phyloP scores from a whole-genome alignment of 768 basidiomycete genomes.

The Lactifluus hygrophoroides region DNA sequence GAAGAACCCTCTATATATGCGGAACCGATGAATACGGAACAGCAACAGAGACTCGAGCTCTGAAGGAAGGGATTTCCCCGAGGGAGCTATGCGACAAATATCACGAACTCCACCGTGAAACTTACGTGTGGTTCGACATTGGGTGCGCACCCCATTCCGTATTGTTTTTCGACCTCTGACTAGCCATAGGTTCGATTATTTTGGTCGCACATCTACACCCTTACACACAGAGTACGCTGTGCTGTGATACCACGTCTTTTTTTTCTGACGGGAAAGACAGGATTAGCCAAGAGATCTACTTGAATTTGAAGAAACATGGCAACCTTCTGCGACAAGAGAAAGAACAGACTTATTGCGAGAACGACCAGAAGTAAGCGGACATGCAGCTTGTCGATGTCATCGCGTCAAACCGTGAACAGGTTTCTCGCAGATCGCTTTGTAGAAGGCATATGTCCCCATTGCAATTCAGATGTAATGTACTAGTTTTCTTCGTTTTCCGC shows the following conservation, averaged over 20 bases:
- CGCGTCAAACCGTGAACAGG: slow-evolving; percentile 31
- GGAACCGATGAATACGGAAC: slow-evolving; percentile 99
- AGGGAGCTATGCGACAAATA: slow-evolving; percentile 86
- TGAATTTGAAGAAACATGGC: slow-evolving; percentile 70
- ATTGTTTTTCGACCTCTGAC: neutral
- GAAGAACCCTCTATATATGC: slow-evolving; percentile 88
- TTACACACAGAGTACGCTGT: slow-evolving; percentile 75
- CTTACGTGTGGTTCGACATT: slow-evolving; percentile 97
- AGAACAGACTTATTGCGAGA: slow-evolving; percentile 93
- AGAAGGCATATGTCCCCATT: slow-evolving; percentile 96
- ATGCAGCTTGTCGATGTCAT: slow-evolving; percentile 2
- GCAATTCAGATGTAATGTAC: slow-evolving; percentile 60
- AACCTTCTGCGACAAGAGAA: slow-evolving; percentile 76
- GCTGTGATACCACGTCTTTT: neutral
- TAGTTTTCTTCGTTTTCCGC: neutral
- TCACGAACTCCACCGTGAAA: slow-evolving; percentile 76
- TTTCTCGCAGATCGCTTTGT: slow-evolving; percentile 97
- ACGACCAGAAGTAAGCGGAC: slow-evolving; percentile 62
- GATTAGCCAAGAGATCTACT: slow-evolving; percentile 85
- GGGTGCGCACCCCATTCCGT: slow-evolving; percentile 41
- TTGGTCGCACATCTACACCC: slow-evolving; percentile 89
- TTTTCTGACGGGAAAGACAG: slow-evolving; percentile 32
- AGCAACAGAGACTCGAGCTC: slow-evolving; percentile 94
- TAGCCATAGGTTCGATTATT: slow-evolving; percentile 77
- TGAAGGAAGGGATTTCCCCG: slow-evolving; percentile 78